Conservation (phyloP, 2,329 filamentous ascomycete species). For the Cladophialophora yegresii region DNA sequence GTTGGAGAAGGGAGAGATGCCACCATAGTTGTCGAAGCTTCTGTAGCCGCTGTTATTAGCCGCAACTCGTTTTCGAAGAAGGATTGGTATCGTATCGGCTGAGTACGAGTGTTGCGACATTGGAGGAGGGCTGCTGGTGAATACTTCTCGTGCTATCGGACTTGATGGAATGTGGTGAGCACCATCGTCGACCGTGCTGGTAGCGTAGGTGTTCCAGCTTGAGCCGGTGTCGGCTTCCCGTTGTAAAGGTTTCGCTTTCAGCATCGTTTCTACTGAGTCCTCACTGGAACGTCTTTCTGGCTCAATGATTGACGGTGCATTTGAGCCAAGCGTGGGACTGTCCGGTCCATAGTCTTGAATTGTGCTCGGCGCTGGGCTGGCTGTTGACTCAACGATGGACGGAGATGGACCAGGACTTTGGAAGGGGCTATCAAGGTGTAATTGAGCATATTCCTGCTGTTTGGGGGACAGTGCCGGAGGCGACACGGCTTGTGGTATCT, state of each 20-base stretch:
- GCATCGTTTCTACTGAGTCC: conserved; percentile 19
- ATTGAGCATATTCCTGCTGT: conserved; percentile 10
- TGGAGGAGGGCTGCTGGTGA: conserved; percentile 43
- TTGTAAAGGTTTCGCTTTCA: conserved; percentile 26
- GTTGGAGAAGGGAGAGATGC: conserved; percentile 36
- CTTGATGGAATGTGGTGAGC: conserved; percentile 27
- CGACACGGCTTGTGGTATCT: conserved; percentile 39
- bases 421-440: conserved; percentile 29
- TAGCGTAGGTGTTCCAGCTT: conserved; percentile 64
- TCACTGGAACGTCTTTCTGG: conserved; percentile 23
- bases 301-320: conserved; percentile 9
- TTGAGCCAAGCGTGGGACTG: conserved; percentile 30
- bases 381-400: conserved; percentile 4
- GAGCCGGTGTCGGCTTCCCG: conserved; percentile 45
- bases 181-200: conserved; percentile 49
- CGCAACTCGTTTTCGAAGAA: conserved; percentile 44
- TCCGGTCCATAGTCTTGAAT: conserved; percentile 23
- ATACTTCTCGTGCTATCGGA: conserved; percentile 45
- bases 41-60: conserved; percentile 37
- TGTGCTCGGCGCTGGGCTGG: conserved; percentile 24
- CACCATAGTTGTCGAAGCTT: conserved; percentile 42
- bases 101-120: conserved; percentile 37
- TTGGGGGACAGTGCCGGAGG: conserved; percentile 24
- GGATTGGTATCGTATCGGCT: conserved; percentile 42
- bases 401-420: conserved; percentile 26